Base-by-base conservation (phyloP, 331 rosid species). In the Pyracantha coccinea region DNA sequence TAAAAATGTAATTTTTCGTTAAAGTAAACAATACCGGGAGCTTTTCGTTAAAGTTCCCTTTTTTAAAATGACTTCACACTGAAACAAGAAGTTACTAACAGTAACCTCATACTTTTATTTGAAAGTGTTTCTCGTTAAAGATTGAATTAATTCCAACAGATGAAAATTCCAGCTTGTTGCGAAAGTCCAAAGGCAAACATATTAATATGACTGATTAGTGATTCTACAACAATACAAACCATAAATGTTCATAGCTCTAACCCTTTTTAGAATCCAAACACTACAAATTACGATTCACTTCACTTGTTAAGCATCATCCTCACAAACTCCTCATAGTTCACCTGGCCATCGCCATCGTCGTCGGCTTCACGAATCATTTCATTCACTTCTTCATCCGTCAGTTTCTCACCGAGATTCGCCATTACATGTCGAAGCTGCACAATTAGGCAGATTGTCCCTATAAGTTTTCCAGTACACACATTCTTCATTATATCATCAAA, bases 361-460 rank as follows among this genome's bases (percentile, higher is more conserved):
- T 78, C 82, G 41, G 77, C 76, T 47, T 74, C 77, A 8, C 70
- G 71, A 52, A 82, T 82, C 85, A 77, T 82, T 75, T 80, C 84
- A 21, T 71, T n/a, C 69, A 80, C 80, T 55, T 80, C 84, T 19
- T 80, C 81, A 76, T 80, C 84, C 2, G 84, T 80, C 69, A 80
- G 80, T 24, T 80, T 80, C 70, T 80, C 84, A 4, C 84, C 84
- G 14, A 80, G 74, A 73, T 80, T 80, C 6, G 77, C 78, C 84
- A 80, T 80, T 14, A 80, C 84, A 71, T 64, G 80, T 23, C 80
- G 84, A 44, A 80, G 81, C 84, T 80, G 72, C 67, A 53, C 8
- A 4, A 57, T 54, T 2, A 25, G n/a, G 45, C 64, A 20, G 17
- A 63, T 16, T 72, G 38, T 21, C 38, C 6, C 19, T 8, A 33